Percentiles rank a stretch among this genome's conserved stretches.
Conservation (phyloP, 768 basidiomycete species). For the Russula lepida region DNA sequence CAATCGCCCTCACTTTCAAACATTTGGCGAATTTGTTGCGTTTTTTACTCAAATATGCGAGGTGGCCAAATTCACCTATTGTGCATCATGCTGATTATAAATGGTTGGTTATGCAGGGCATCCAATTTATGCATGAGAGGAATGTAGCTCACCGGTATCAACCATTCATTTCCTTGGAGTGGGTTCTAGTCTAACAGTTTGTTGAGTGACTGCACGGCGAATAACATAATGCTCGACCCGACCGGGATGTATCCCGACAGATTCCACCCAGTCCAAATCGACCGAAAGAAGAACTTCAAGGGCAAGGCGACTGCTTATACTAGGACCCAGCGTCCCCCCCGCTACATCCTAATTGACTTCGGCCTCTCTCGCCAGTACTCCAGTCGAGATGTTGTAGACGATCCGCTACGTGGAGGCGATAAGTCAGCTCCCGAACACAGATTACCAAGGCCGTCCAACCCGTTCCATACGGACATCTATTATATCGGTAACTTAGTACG, state of each 20-base stretch:
- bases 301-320: slow-evolving; percentile 21
- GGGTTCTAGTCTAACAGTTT: not conserved
- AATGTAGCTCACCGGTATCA: slow-evolving; percentile 28
- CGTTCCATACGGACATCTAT: slow-evolving; percentile 32
- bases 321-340: slow-evolving; percentile 24
- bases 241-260: slow-evolving; percentile 23
- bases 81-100: not conserved
- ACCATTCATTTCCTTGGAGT: not conserved
- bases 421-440: slow-evolving; percentile 31
- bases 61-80: slow-evolving; percentile 20
- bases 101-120: slow-evolving; percentile 13
- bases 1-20: slow-evolving; percentile 28
- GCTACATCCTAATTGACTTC: slow-evolving; percentile 27
- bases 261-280: slow-evolving; percentile 24
- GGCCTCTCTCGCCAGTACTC: slow-evolving; percentile 24
- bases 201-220: slow-evolving; percentile 15
- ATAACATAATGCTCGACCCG: slow-evolving; percentile 28
- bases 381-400: slow-evolving; percentile 24
- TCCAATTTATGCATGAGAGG: slow-evolving; percentile 23
- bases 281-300: slow-evolving; percentile 22
- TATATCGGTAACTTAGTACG: slow-evolving; percentile 30
- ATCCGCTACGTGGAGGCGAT: slow-evolving; percentile 35
- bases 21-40: slow-evolving; percentile 31
- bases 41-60: slow-evolving; percentile 31
- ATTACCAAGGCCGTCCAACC: slow-evolving; percentile 21